A percentile compares a stretch with the other conserved stretches of the same genome.
Conservation (phyloP, 257 asterid genomes). For the Ilex asprella region DNA sequence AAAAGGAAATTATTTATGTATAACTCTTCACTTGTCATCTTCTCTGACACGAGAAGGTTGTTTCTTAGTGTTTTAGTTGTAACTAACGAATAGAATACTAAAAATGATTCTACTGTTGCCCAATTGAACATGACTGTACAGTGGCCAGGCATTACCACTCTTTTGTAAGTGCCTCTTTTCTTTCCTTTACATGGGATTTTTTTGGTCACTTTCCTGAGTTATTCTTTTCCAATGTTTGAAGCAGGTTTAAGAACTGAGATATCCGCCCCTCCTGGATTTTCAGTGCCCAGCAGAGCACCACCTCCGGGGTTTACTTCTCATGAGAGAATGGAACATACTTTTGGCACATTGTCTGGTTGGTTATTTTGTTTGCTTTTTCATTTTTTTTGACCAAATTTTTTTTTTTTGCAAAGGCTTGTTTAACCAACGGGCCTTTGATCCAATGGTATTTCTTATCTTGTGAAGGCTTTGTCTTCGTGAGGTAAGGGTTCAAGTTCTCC, state of each 20-base stretch:
- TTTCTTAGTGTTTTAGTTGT: no score
- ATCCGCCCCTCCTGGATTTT: conserved; percentile 97
- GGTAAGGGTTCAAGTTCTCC: no score
- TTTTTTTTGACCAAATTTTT: not conserved
- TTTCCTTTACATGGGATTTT: not conserved
- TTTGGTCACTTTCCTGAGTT: conserved; percentile 9
- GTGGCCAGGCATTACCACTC: not conserved
- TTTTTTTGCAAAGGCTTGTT: no score
- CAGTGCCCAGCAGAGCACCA: conserved; percentile 64
- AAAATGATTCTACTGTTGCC: no score
- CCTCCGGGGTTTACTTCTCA: conserved; percentile 87
- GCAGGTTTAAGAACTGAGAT: conserved; percentile 81
- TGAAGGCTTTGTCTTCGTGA: no score
- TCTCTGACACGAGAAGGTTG: no score
- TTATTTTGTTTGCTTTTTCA: conserved; percentile 1
- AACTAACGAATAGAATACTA: not conserved
- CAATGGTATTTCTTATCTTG: no score
- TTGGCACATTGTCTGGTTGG: conserved; percentile 53
- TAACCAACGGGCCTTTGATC: no score
- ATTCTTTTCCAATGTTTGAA: conserved; percentile 11
- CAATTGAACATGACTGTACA: no score
- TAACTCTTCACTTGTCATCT: no score
- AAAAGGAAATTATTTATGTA: no score
- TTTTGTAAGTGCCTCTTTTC: not conserved
- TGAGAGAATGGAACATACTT: conserved; percentile 55